Base-by-base conservation (phyloP, 768 basidiomycete genomes). In the Boletus insuetus region DNA sequence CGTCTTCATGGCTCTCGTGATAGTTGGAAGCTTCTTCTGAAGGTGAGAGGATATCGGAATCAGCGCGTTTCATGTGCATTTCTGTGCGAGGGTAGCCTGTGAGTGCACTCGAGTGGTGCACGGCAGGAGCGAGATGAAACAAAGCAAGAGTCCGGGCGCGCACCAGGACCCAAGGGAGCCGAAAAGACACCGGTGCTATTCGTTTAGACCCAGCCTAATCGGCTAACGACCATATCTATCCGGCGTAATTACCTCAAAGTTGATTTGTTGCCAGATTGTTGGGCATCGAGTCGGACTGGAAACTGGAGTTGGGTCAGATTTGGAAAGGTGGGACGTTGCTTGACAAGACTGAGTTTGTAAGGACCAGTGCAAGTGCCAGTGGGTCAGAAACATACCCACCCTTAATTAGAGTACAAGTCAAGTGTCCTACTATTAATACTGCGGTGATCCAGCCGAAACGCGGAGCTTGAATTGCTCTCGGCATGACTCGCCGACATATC, bases 11-110 rank as follows among this genome's bases (percentile, higher is more conserved):
- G 42, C 38, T 34, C 16, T 54, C 58, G 20, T 45, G 41, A 51
- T 31, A 24, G 37, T 20, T n/a, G 9, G 49, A 34, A 22, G 12
- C 16, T 13, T 45, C 54, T 22, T 65, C 57, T 38, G 49, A 31
- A 32, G 59, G 49, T 6, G 49, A 51, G 16, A 17, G 22, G n/a
- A 45, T 17, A 11, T 26, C 47, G 13, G 55, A 43, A 44, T 59
- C 61, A 8, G 41, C 44, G 24, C 12, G 55, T 31, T 66, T 69
- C 40, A 56, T 16, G 49, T 54, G 49, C 66, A 67, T 67, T 16
- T 47, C 22, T 26, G 35, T 26, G 43, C 4, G 12, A 38, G 22
- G 55, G 31, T 12, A 39, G 31, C 19, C 31, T 46, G 34, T 8
- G 22, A 43, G 52, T 20, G 46, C 40, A 44, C 12, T 29, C 3